Evolutionary conservation across 805 yeast species (phyloP), one percentile per base, ranked within the genome.

Genomic region (Alloascoidea hylecoeti): DNA sequence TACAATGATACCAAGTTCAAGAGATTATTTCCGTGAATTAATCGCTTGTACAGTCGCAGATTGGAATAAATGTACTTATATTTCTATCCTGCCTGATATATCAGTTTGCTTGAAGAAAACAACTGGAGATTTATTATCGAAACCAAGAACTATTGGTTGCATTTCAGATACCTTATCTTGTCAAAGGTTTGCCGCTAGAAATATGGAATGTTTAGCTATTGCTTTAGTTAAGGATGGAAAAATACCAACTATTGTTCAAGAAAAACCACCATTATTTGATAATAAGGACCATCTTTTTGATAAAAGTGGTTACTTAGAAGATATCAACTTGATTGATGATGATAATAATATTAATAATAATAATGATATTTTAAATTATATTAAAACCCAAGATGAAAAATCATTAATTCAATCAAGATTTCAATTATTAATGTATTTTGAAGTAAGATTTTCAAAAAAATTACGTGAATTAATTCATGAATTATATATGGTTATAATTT

Each of bases 21-120:
- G 86, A 40, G 94, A 84, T 49, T 59, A 70, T 4, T 78, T 82
- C 50, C 61, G 92, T 38, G 95, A 85, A 50, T 75, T 81, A 82
- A 76, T 80, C 46, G 75, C 71, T 33, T 85, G 77, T 42, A 72
- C 84, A 15, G 51, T 81, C 4, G 47, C 52, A 14, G 80, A 92
- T 86, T 50, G 83, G 13, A 3, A 53, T 58, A 17, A 78, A 74
- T 32, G 53, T 85, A 17, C 61, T 78, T 0, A 65, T 64, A 35
- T 66, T 79, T 6, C 66, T 70, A 30, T 46, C 77, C n/a, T n/a
- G n/a, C 3, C 65, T 66, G 41, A 70, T 70, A 5, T 67, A 68
- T 37, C 68, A 70, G 44, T 54, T 56, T 19, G 61, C 1, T 52
- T 70, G 4, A 64, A 78, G 36, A 66, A 72, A 36, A 48, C 68